phyloP scores from a whole-genome alignment of 2,329 filamentous ascomycete genomes.

The Polytolypa hystricis region DNA sequence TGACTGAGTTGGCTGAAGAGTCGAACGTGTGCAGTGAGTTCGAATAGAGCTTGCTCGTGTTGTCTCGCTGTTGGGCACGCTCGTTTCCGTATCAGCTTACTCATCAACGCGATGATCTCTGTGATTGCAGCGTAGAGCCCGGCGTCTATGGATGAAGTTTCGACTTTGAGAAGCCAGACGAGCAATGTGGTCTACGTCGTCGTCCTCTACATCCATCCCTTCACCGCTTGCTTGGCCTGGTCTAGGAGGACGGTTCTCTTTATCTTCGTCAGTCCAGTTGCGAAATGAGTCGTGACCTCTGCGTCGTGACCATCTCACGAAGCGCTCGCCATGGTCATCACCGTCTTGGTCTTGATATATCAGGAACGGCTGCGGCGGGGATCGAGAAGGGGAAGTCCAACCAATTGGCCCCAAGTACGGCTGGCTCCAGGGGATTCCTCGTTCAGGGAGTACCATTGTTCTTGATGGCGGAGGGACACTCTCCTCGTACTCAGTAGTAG shows the following conservation, averaged over 20 bases:
- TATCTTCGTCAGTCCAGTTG: conserved; percentile 4
- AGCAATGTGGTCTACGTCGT: neutral
- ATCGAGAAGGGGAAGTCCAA: conserved; percentile 10
- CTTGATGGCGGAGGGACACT: neutral
- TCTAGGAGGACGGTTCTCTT: conserved; percentile 10
- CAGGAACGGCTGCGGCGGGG: conserved; percentile 9
- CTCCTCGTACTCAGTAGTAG: neutral
- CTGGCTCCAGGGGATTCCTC: too few species aligned
- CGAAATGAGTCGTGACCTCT: neutral
- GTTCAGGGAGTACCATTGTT: too few species aligned
- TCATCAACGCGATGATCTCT: too few species aligned
- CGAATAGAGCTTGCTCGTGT: too few species aligned
- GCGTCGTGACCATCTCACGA: neutral
- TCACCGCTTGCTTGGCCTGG: conserved; percentile 1
- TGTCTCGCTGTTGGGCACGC: too few species aligned
- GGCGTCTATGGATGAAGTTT: neutral
- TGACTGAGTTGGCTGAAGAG: too few species aligned
- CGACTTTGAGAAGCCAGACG: neutral
- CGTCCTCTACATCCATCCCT: neutral
- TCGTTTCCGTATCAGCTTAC: too few species aligned
- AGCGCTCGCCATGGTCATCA: neutral
- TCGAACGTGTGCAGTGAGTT: too few species aligned
- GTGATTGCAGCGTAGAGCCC: too few species aligned
- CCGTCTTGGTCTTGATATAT: conserved; percentile 12
- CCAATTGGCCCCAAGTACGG: conserved; percentile 11